Base-by-base conservation (phyloP, 495 filamentous ascomycete species). In the Mycothermus thermophilus region DNA sequence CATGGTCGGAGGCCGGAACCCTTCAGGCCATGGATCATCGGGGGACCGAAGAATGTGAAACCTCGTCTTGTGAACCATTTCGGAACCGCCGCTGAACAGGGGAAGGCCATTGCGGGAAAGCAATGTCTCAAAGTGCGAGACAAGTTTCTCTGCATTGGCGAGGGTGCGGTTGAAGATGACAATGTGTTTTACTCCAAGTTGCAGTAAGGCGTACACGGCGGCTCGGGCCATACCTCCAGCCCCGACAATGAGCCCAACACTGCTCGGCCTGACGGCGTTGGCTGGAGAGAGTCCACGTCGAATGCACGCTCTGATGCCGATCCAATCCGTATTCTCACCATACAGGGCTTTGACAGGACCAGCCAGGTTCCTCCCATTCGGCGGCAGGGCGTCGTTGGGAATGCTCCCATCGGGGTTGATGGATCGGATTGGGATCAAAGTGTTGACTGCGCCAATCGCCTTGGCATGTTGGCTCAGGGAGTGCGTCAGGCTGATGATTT, bases 311-410 rank as follows among this genome's bases (percentile, higher is more conserved):
- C 50, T 45, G 15, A 83, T 77, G 10, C 80, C 79, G 10, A 81
- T 73, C 75, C 79, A 85, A 50, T 83, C 80, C 0, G 78, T 85
- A 52, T 85, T 85, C 33, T 83, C 78, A 2, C 80, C 80, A 43
- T 81, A 83, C 34, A 80, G 69, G 0, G 73, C 77, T 35, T 70
- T 55, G 13, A 82, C 67, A 0, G 71, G 66, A 0, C 80, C 77
- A 1, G 72, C 62, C 40, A 71, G 69, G 42, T 74, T 73, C 21
- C 74, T 64, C 24, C 71, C 64, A 32, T 64, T 67, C 27, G 74
- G 70, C 28, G 78, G 61, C 15, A 66, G 51, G 12, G 66, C 59
- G 9, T 79, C 62, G 5, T 72, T 62, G 11, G 72, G 72, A 36
- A 80, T 72, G 12, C 58, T 67, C 5, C 72, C 75, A 43, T 78